These are phyloP conservation scores for Diaporthe ilicicola DNA, from an alignment of 2,329 filamentous ascomycete species.

Conservation along the genomic window DNA sequence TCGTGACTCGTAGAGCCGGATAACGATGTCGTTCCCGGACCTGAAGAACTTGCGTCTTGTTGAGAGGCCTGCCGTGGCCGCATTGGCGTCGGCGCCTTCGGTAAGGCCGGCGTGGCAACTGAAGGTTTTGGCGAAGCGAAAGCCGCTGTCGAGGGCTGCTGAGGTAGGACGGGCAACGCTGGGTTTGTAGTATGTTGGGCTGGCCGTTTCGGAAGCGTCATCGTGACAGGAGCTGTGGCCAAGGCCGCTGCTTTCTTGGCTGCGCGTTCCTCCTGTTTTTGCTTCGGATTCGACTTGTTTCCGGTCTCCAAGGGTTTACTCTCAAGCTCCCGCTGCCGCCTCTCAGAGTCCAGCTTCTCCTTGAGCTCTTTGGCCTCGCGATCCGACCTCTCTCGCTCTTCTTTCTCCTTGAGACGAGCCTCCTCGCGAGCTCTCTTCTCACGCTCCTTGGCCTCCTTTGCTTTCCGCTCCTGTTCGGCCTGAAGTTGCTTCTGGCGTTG, in stretches of 20 bases:
- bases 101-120: slow-evolving; percentile 80
- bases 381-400: slow-evolving; percentile 69
- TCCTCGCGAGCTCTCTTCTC: slow-evolving; percentile 89
- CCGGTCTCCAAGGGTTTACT: slow-evolving; percentile 50
- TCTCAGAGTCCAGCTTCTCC: slow-evolving; percentile 66
- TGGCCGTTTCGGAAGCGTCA: slow-evolving; percentile 50
- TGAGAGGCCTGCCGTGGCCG: slow-evolving; percentile 81
- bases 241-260: slow-evolving; percentile 50
- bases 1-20: slow-evolving; percentile 66
- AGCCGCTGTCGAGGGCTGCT: slow-evolving; percentile 63
- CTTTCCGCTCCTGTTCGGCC: slow-evolving; percentile 85
- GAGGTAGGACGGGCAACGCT: slow-evolving; percentile 63
- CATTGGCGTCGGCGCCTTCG: slow-evolving; percentile 83
- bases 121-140: slow-evolving; percentile 82
- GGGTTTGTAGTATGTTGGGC: slow-evolving; percentile 49
- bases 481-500: slow-evolving; percentile 84
- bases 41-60: slow-evolving; percentile 75
- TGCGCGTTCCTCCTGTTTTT: slow-evolving; percentile 55
- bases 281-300: slow-evolving; percentile 50
- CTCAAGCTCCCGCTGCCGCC: slow-evolving; percentile 66
- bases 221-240: slow-evolving; percentile 43
- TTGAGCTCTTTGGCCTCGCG: slow-evolving; percentile 65
- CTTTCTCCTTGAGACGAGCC: slow-evolving; percentile 80
- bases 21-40: slow-evolving; percentile 72
- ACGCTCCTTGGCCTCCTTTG: slow-evolving; percentile 78